phyloP scores from a whole-genome alignment of 176 grass and related monocot genomes.

The Tuctoria greenei region DNA sequence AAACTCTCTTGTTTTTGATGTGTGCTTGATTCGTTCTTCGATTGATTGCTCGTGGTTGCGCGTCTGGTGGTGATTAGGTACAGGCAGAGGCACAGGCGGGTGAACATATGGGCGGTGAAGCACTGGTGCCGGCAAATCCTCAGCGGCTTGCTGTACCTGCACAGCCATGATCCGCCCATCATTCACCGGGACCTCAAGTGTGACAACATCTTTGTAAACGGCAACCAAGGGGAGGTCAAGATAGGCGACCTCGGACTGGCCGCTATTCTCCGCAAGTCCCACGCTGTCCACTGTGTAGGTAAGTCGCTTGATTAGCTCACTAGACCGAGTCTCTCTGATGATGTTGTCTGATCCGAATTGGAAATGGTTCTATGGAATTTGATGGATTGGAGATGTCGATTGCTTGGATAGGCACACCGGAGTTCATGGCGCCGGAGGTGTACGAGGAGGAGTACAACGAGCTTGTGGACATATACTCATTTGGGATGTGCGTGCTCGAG shows the following conservation, averaged over 20 bases:
- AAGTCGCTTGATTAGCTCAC: constrained; percentile 8
- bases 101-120: constrained; percentile 92
- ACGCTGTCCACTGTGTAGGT: constrained; percentile 88
- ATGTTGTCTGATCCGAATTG: background rate
- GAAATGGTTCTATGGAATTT: constrained; percentile 18
- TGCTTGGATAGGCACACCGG: constrained; percentile 65
- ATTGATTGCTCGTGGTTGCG: constrained; percentile 11
- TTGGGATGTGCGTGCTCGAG: constrained; percentile 96
- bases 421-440: constrained; percentile 99
- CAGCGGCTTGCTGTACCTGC: constrained; percentile 76
- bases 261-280: constrained; percentile 89
- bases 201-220: constrained; percentile 96
- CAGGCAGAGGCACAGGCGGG: constrained; percentile 63
- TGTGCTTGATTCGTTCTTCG: constrained; percentile 25
- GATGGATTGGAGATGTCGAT: constrained; percentile 3
- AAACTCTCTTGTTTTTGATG: background rate
- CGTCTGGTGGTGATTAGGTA: constrained; percentile 57
- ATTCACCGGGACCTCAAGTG: constrained; percentile 99
- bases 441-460: constrained; percentile 97
- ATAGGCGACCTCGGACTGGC: constrained; percentile 94
- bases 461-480: constrained; percentile 94
- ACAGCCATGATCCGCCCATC: constrained; percentile 88
- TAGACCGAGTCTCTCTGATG: background rate
- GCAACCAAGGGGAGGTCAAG: constrained; percentile 91
- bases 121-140: constrained; percentile 95